These are phyloP conservation scores for Trametes sanguinea DNA, from an alignment of 768 basidiomycete genomes.

Conservation along the genomic window DNA sequence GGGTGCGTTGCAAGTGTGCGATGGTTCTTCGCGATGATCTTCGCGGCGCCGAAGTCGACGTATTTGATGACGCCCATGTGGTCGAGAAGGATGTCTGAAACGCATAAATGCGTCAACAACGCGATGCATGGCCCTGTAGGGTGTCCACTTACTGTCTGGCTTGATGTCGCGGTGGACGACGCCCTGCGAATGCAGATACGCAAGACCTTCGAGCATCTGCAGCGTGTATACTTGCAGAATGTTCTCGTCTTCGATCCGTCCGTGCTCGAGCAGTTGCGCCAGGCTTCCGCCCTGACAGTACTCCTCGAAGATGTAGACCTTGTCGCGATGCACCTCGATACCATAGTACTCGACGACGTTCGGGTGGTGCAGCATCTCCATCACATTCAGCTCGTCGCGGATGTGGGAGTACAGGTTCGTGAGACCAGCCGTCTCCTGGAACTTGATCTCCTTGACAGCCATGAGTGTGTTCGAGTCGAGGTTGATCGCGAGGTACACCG, in stretches of 20 bases:
- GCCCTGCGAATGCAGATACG: slow-evolving; percentile 89
- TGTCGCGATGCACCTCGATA: slow-evolving; percentile 97
- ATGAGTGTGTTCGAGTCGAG: slow-evolving; percentile 93
- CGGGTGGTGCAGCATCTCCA: slow-evolving; percentile 97
- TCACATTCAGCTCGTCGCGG: slow-evolving; percentile 93
- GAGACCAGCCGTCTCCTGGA: slow-evolving; percentile 87
- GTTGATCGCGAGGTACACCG: slow-evolving; percentile 99
- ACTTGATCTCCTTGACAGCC: slow-evolving; percentile 99
- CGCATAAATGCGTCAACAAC: not conserved
- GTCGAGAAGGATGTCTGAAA: slow-evolving; percentile 88
- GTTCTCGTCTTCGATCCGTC: slow-evolving; percentile 94
- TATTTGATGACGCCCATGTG: slow-evolving; percentile 92
- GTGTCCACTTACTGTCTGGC: slow-evolving; percentile 81
- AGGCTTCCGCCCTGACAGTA: slow-evolving; percentile 96
- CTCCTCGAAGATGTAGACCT: slow-evolving; percentile 99
- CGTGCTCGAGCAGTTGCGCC: slow-evolving; percentile 85
- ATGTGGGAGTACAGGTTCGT: slow-evolving; percentile 91
- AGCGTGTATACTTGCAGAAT: slow-evolving; percentile 94
- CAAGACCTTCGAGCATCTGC: slow-evolving; percentile 94
- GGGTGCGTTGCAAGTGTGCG: slow-evolving; percentile 75
- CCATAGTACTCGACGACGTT: slow-evolving; percentile 99
- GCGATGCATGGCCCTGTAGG: not conserved
- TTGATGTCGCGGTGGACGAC: slow-evolving; percentile 98
- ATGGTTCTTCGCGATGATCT: slow-evolving; percentile 89
- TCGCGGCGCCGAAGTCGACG: slow-evolving; percentile 97